Evolutionary conservation across 225 moss, liverwort and hornwort species (phyloP).

Genomic region (Marchantia paleacea): DNA sequence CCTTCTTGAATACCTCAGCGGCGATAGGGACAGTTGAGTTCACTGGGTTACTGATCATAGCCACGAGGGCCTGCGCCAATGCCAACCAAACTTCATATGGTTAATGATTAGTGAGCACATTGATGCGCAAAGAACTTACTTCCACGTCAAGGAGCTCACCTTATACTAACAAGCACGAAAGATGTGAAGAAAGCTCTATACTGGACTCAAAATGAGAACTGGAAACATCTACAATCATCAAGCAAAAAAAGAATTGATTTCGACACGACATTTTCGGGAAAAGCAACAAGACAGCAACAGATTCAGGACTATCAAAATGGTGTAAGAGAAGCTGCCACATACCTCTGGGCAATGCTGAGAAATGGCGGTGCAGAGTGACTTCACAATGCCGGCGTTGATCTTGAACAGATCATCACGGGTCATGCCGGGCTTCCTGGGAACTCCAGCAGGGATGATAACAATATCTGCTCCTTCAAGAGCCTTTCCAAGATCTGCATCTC

Average conservation of each 20-base stretch:
- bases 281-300: too few relatives aligned
- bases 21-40: conserved; percentile 79
- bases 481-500: conserved; percentile 59
- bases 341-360: conserved; percentile 61
- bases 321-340: background rate
- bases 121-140: background rate
- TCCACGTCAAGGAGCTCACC: too few relatives aligned
- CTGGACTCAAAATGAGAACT: too few relatives aligned
- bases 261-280: too few relatives aligned
- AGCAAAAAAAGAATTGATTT: too few relatives aligned
- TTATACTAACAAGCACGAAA: too few relatives aligned
- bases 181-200: too few relatives aligned
- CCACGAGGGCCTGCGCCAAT: conserved; percentile 52
- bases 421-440: conserved; percentile 68
- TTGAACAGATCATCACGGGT: conserved; percentile 69
- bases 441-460: conserved; percentile 60
- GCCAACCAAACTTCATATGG: background rate
- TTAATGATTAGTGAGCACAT: background rate
- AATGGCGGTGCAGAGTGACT: conserved; percentile 38
- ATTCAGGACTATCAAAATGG: too few relatives aligned
- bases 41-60: conserved; percentile 76
- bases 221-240: too few relatives aligned
- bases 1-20: conserved; percentile 61
- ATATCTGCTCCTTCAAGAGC: conserved; percentile 62
- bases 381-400: conserved; percentile 68